Percentiles rank a stretch among this genome's conserved stretches.
Conservation (phyloP, 768 basidiomycete genomes). For the Peribolospora baueri region DNA sequence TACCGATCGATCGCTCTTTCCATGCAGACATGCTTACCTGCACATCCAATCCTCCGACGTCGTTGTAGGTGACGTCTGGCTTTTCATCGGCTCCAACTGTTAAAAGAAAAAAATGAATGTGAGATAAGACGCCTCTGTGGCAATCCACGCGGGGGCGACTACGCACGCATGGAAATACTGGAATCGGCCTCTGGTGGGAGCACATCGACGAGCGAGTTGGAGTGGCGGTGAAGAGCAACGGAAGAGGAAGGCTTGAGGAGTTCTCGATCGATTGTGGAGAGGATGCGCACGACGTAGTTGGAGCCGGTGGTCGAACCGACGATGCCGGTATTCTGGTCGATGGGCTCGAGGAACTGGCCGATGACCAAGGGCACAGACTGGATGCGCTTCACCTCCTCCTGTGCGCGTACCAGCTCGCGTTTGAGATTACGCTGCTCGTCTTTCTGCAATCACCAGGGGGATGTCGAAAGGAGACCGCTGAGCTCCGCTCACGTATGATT, state of each 20-base stretch:
- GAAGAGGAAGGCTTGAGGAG: slow-evolving; percentile 89
- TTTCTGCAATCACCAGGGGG: slow-evolving; percentile 88
- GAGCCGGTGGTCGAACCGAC: slow-evolving; percentile 94
- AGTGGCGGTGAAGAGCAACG: slow-evolving; percentile 95
- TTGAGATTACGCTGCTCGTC: slow-evolving; percentile 96
- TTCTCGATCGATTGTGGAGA: slow-evolving; percentile 90
- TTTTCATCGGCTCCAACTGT: slow-evolving; percentile 66
- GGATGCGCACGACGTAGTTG: slow-evolving; percentile 91
- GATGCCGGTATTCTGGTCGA: slow-evolving; percentile 89
- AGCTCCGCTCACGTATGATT: background rate
- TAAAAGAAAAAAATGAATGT: too few relatives aligned
- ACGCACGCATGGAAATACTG: slow-evolving; percentile 51
- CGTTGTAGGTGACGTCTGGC: slow-evolving; percentile 75
- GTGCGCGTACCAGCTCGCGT: slow-evolving; percentile 89
- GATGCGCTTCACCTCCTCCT: slow-evolving; percentile 98
- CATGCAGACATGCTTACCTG: too few relatives aligned
- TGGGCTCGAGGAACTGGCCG: slow-evolving; percentile 95
- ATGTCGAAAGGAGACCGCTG: slow-evolving; percentile 15
- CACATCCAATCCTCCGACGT: slow-evolving; percentile 87
- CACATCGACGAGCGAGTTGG: slow-evolving; percentile 93
- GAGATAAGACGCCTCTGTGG: too few relatives aligned
- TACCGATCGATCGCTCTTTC: too few relatives aligned
- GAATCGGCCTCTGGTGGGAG: slow-evolving; percentile 96
- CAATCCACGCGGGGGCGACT: background rate
- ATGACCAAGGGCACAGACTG: slow-evolving; percentile 97